These are phyloP conservation scores for Hygrophila difformis DNA, from an alignment of 257 asterid genomes.

Conservation along the genomic window DNA sequence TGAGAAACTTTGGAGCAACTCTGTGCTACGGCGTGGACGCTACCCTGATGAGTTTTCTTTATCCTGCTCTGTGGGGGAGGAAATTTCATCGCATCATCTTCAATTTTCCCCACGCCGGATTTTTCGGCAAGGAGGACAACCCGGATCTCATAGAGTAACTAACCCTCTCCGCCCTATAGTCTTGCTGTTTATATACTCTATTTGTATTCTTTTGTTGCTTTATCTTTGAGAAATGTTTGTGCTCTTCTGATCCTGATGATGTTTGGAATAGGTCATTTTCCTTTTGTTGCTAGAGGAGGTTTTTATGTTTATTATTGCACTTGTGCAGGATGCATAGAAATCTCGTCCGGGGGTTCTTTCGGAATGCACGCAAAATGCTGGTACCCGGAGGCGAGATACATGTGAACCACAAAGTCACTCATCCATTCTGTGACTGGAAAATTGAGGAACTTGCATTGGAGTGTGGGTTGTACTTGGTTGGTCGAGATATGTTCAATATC, in stretches of 20 bases:
- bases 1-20: constrained; percentile 34
- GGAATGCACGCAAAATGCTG: constrained; percentile 35
- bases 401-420: constrained; percentile 34
- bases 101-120: constrained; percentile 81
- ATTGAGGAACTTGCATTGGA: constrained; percentile 29
- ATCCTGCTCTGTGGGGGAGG: constrained; percentile 16
- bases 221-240: too few relatives aligned
- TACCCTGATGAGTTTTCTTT: constrained; percentile 25
- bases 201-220: too few relatives aligned
- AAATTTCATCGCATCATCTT: constrained; percentile 51
- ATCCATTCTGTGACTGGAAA: constrained; percentile 38
- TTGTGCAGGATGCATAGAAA: constrained; percentile 39
- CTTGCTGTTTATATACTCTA: neutral
- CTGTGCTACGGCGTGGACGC: constrained; percentile 53
- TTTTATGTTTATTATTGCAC: neutral
- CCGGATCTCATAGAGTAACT: constrained; percentile 20
- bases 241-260: too few relatives aligned
- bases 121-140: constrained; percentile 32
- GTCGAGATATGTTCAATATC: constrained; percentile 26
- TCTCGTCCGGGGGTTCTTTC: constrained; percentile 38
- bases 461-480: constrained; percentile 19
- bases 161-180: neutral
- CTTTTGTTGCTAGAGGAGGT: too few relatives aligned
- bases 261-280: too few relatives aligned
- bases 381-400: constrained; percentile 41